These are phyloP conservation scores for Penicillium crustosum DNA, from an alignment of 2,329 filamentous ascomycete species.

Conservation along the genomic window DNA sequence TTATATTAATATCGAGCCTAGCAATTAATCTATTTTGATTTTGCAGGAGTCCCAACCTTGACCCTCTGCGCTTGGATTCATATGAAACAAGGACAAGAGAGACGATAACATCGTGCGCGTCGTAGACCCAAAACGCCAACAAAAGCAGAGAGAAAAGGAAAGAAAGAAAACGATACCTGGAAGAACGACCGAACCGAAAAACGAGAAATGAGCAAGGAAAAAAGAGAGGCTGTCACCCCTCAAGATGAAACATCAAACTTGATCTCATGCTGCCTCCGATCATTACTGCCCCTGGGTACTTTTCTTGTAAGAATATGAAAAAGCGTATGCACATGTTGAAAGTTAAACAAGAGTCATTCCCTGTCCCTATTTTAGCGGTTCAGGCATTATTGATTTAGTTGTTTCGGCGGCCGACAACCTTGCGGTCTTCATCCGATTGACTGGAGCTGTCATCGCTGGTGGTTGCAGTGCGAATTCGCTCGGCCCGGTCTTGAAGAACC, in stretches of 20 bases:
- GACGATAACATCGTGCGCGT: slow-evolving; percentile 31
- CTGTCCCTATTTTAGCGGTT: slow-evolving; percentile 74
- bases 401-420: slow-evolving; percentile 21
- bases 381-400: slow-evolving; percentile 50
- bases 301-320: slow-evolving; percentile 18
- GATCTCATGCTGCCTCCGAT: slow-evolving; percentile 11
- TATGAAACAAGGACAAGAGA: slow-evolving; percentile 26
- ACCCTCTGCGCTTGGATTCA: slow-evolving; percentile 18
- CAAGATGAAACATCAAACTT: slow-evolving; percentile 4
- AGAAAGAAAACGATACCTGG: slow-evolving; percentile 9
- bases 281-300: slow-evolving; percentile 15
- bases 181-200: slow-evolving; percentile 16
- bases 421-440: slow-evolving; percentile 50
- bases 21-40: slow-evolving; percentile 30
- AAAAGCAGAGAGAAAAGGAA: slow-evolving; percentile 17
- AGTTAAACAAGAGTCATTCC: slow-evolving; percentile 64
- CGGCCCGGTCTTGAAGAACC: slow-evolving; percentile 40
- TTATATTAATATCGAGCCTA: slow-evolving; percentile 26
- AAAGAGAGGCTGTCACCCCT: slow-evolving; percentile 6
- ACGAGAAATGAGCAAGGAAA: slow-evolving; percentile 5
- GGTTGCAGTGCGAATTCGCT: slow-evolving; percentile 44
- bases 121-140: slow-evolving; percentile 35
- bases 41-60: slow-evolving; percentile 21
- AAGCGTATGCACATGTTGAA: slow-evolving; percentile 26
- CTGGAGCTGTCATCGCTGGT: slow-evolving; percentile 49